These are phyloP conservation scores for Naganishia antarctica DNA, from an alignment of 768 basidiomycete genomes.

Conservation along the genomic window DNA sequence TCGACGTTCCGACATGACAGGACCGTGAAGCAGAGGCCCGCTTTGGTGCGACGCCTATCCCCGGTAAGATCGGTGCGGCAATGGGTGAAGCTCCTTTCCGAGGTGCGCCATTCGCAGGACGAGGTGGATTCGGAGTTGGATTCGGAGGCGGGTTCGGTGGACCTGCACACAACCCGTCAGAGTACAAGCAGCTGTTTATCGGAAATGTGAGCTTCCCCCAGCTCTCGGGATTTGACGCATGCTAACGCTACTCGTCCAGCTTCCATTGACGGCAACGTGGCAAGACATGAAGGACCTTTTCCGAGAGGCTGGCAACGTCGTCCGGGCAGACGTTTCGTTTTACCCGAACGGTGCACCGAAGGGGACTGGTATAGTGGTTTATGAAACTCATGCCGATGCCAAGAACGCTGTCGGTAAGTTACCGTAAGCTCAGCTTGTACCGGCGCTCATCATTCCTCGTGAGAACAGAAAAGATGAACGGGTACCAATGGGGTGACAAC, in stretches of 20 bases:
- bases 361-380: constrained; percentile 95
- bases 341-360: constrained; percentile 81
- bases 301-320: constrained; percentile 88
- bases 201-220: constrained; percentile 65
- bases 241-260: constrained; percentile 51
- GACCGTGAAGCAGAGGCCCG: constrained; percentile 95
- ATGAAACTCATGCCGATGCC: constrained; percentile 84
- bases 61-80: constrained; percentile 92
- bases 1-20: constrained; percentile 51
- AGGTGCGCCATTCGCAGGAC: constrained; percentile 25
- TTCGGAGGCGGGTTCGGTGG: constrained; percentile 30
- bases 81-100: constrained; percentile 61
- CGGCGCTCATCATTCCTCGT: background rate
- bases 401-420: constrained; percentile 80
- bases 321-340: constrained; percentile 92
- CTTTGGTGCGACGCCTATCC: constrained; percentile 90
- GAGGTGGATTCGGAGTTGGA: constrained; percentile 30
- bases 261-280: constrained; percentile 97
- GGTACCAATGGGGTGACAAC: constrained; percentile 95
- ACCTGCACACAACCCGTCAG: constrained; percentile 26
- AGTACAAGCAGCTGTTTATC: constrained; percentile 76
- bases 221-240: too few species aligned
- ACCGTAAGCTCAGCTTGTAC: background rate
- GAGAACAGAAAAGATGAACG: constrained; percentile 80
- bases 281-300: constrained; percentile 97